These are phyloP conservation scores for Penicillium sp. DNA, from an alignment of 2,329 filamentous ascomycete genomes.

Conservation along the genomic window DNA sequence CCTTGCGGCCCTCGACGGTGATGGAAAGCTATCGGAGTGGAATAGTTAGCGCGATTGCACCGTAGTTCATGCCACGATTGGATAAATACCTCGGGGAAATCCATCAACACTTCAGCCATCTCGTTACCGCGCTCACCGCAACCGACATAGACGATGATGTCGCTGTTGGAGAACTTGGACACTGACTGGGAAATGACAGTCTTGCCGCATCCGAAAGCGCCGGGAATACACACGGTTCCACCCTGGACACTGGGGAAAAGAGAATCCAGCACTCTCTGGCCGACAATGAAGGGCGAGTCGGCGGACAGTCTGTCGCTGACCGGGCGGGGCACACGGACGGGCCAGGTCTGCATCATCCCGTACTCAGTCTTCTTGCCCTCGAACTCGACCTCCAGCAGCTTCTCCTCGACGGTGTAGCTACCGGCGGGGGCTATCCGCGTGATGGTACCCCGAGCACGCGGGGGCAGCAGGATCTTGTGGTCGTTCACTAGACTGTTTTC, in stretches of 20 bases:
- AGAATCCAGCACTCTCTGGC: conserved; percentile 91
- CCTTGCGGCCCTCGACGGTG: conserved; percentile 85
- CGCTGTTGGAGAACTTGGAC: conserved; percentile 99
- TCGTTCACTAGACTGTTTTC: conserved; percentile 94
- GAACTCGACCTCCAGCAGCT: conserved; percentile 93
- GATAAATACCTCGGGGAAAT: conserved; percentile 74
- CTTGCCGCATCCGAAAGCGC: conserved; percentile 98
- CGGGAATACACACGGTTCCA: conserved; percentile 95
- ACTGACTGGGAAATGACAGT: conserved; percentile 98
- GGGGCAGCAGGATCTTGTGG: conserved; percentile 89
- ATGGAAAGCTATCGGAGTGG: conserved; percentile 63
- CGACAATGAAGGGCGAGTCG: conserved; percentile 87
- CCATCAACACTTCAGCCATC: conserved; percentile 99
- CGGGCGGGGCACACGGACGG: conserved; percentile 90
- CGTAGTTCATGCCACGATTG: background rate
- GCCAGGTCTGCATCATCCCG: conserved; percentile 99
- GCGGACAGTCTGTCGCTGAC: conserved; percentile 87
- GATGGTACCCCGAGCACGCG: conserved; percentile 83
- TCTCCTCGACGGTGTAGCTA: conserved; percentile 88
- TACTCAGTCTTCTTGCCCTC: conserved; percentile 91
- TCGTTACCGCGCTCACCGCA: conserved; percentile 94
- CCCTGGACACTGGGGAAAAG: conserved; percentile 95
- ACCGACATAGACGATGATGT: conserved; percentile 97
- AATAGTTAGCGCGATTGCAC: background rate
- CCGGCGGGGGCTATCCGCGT: conserved; percentile 85